Conservation (phyloP, 345 rosid species). For the Populus nigra region DNA sequence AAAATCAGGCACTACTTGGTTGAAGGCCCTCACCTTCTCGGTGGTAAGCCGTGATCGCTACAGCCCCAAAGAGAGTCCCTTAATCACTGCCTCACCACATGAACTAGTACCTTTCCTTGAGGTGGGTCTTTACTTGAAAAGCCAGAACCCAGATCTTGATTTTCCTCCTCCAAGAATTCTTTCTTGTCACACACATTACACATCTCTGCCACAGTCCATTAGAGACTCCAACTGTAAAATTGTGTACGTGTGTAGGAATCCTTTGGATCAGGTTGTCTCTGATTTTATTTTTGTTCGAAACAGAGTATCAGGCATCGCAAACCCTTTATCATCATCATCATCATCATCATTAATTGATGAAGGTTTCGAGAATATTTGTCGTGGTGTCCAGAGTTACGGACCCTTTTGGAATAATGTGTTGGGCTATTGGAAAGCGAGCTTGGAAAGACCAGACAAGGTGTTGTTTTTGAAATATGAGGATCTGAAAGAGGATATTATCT, state of each 20-base stretch:
- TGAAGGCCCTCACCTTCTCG: conserved; percentile 36
- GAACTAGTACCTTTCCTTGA: conserved; percentile 43
- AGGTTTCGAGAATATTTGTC: conserved; percentile 30
- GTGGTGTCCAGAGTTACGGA: conserved; percentile 26
- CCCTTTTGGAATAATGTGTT: conserved; percentile 40
- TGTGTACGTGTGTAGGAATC: conserved; percentile 27
- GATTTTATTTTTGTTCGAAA: conserved; percentile 20
- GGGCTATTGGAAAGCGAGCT: conserved; percentile 35
- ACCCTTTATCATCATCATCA: background rate
- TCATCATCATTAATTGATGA: conserved; percentile 18
- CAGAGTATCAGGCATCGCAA: background rate
- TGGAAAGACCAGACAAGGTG: conserved; percentile 25
- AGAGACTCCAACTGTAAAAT: conserved; percentile 5
- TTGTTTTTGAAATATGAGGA: conserved; percentile 39
- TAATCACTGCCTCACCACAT: conserved; percentile 37
- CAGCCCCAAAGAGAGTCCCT: conserved; percentile 7
- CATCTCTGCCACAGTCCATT: conserved; percentile 3
- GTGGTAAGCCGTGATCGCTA: conserved; percentile 22
- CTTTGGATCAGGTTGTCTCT: conserved; percentile 23
- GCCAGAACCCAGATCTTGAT: background rate
- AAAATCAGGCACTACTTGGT: conserved; percentile 49
- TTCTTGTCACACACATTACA: conserved; percentile 15
- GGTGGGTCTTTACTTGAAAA: conserved; percentile 14
- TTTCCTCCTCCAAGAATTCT: conserved; percentile 10
- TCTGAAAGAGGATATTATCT: conserved; percentile 24